phyloP scores from a whole-genome alignment of 257 asterid genomes.

The Misopates orontium region DNA sequence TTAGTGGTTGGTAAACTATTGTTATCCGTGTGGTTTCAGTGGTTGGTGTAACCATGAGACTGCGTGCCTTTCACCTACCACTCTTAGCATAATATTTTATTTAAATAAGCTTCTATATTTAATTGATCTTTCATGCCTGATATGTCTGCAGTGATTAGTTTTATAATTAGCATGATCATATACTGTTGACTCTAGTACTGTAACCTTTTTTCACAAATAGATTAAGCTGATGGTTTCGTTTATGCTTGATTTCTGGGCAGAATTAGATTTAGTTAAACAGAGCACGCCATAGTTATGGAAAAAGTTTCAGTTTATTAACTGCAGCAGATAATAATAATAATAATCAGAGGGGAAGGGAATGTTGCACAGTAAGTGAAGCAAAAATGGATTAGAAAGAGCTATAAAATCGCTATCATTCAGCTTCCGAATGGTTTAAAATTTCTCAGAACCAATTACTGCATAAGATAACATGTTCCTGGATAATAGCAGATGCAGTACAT shows the following conservation, averaged over 20 bases:
- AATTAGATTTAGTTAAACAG: constrained; percentile 4
- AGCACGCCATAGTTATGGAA: constrained; percentile 17
- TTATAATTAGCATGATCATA: background rate
- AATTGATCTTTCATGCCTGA: constrained; percentile 2
- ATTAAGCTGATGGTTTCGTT: background rate
- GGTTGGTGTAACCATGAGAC: background rate
- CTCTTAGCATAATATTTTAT: background rate
- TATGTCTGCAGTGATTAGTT: background rate
- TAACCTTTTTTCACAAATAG: background rate
- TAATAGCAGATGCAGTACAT: too few relatives aligned
- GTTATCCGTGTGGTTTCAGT: too few relatives aligned
- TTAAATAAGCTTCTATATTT: background rate
- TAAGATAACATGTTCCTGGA: background rate
- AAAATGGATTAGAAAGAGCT: constrained; percentile 17
- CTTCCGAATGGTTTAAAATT: background rate
- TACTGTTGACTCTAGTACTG: background rate
- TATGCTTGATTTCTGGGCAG: background rate
- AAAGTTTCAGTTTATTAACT: background rate
- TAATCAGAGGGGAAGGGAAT: background rate
- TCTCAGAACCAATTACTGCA: too few relatives aligned
- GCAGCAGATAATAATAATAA: background rate
- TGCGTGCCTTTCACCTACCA: constrained; percentile 16
- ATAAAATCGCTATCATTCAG: background rate
- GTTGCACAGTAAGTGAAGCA: constrained; percentile 31
- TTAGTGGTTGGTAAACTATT: constrained; percentile 17